Conservation (phyloP, 2,329 filamentous ascomycete genomes). For the Drechslerella coelobrocha region DNA sequence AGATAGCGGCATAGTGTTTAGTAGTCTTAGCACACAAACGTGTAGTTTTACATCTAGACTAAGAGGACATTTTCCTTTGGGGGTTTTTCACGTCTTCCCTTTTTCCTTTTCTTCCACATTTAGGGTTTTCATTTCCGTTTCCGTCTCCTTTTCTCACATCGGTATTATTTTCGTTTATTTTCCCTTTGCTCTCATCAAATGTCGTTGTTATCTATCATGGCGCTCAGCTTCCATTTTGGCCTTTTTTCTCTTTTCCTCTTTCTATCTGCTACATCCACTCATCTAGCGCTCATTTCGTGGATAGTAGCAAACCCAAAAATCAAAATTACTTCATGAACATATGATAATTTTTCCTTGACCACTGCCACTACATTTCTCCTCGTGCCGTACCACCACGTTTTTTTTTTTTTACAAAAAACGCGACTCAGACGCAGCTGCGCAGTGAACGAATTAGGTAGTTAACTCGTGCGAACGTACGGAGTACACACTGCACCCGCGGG, state of each 20-base stretch:
- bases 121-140: background rate
- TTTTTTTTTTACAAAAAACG: too few species aligned
- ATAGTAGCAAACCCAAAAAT: background rate
- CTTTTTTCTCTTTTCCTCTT: slow-evolving; percentile 8
- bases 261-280: slow-evolving; percentile 26
- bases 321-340: background rate
- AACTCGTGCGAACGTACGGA: too few species aligned
- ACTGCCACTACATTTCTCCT: too few species aligned
- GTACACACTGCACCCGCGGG: too few species aligned
- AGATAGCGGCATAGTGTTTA: slow-evolving; percentile 40
- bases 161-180: background rate
- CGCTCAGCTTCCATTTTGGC: slow-evolving; percentile 32
- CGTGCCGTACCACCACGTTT: too few species aligned
- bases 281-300: slow-evolving; percentile 14
- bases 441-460: too few species aligned
- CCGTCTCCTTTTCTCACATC: slow-evolving; percentile 14
- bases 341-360: too few species aligned
- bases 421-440: too few species aligned
- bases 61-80: slow-evolving; percentile 49
- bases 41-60: slow-evolving; percentile 51
- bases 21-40: slow-evolving; percentile 23
- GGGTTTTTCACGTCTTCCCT: slow-evolving; percentile 34
- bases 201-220: slow-evolving; percentile 18
- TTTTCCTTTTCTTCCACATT: slow-evolving; percentile 11
- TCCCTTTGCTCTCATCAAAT: background rate